These are phyloP conservation scores for Nakazawaea pomicola DNA, from an alignment of 805 yeast species.

Conservation along the genomic window DNA sequence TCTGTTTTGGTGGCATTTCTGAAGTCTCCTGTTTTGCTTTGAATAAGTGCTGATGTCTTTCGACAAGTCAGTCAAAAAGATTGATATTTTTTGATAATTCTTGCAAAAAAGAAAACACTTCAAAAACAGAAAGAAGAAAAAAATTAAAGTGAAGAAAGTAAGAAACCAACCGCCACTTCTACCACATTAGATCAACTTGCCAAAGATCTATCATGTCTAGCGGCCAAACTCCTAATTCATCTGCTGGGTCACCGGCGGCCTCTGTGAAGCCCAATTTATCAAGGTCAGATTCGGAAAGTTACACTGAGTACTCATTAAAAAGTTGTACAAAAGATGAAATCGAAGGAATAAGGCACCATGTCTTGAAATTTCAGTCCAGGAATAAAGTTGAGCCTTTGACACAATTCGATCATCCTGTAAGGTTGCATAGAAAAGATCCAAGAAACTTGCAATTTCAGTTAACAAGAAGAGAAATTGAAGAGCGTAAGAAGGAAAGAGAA, in stretches of 20 bases:
- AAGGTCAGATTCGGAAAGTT: constrained; percentile 6
- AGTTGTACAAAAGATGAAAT: constrained; percentile 72
- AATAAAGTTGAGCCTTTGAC: constrained; percentile 64
- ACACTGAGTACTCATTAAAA: constrained; percentile 50
- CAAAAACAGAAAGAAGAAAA: neutral
- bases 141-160: neutral
- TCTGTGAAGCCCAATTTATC: too few relatives aligned
- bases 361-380: constrained; percentile 73
- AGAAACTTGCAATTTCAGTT: constrained; percentile 83
- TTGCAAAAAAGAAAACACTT: too few relatives aligned
- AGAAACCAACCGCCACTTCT: neutral
- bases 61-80: too few relatives aligned
- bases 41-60: too few relatives aligned
- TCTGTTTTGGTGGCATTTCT: too few relatives aligned
- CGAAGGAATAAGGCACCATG: constrained; percentile 69
- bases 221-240: too few relatives aligned
- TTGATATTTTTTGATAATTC: too few relatives aligned
- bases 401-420: constrained; percentile 75
- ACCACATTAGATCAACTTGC: neutral
- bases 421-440: constrained; percentile 92
- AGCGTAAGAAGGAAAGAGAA: constrained; percentile 44
- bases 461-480: constrained; percentile 71
- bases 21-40: too few relatives aligned
- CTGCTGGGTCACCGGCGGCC: too few relatives aligned
- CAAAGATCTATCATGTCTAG: too few relatives aligned